These are phyloP conservation scores for Fusarium sp. DNA, from an alignment of 2,329 filamentous ascomycete species.

Conservation along the genomic window DNA sequence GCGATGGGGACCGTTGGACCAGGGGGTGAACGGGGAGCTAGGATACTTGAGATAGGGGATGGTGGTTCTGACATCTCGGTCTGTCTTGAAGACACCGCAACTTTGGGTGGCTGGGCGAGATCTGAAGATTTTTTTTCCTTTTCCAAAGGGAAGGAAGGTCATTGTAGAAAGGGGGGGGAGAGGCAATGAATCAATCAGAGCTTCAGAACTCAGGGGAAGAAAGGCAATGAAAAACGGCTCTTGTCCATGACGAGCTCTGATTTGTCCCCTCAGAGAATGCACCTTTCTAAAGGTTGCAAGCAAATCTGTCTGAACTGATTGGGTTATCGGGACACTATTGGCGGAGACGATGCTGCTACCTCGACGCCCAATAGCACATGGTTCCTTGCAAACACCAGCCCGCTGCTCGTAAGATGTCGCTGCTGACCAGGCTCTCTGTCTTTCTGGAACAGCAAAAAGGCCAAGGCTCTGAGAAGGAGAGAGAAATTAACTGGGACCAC, in stretches of 20 bases:
- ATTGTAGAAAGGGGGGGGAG: not conserved
- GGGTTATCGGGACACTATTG: slow-evolving; percentile 29
- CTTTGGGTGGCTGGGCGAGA: slow-evolving; percentile 14
- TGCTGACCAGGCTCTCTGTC: slow-evolving; percentile 12
- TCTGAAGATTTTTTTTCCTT: slow-evolving; percentile 1
- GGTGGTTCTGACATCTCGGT: slow-evolving; percentile 17
- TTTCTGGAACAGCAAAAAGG: slow-evolving; percentile 13
- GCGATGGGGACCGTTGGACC: slow-evolving; percentile 35
- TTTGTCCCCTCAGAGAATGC: slow-evolving; percentile 28
- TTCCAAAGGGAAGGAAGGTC: not conserved
- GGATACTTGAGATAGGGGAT: slow-evolving; percentile 26
- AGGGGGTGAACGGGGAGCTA: slow-evolving; percentile 20
- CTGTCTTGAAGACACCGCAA: slow-evolving; percentile 30
- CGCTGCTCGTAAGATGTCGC: slow-evolving; percentile 22
- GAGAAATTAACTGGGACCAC: slow-evolving; percentile 37
- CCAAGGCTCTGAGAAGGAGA: slow-evolving; percentile 10
- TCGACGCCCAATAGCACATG: slow-evolving; percentile 26
- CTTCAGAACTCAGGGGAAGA: slow-evolving; percentile 10
- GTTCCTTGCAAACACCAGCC: slow-evolving; percentile 6
- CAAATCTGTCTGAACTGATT: slow-evolving; percentile 37
- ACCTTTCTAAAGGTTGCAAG: slow-evolving; percentile 27
- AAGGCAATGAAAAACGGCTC: not conserved
- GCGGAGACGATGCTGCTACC: slow-evolving; percentile 6
- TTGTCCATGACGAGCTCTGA: slow-evolving; percentile 18
- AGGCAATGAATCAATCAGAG: slow-evolving; percentile 2